phyloP scores from a whole-genome alignment of 768 basidiomycete genomes.

The Boletus reticuloceps region DNA sequence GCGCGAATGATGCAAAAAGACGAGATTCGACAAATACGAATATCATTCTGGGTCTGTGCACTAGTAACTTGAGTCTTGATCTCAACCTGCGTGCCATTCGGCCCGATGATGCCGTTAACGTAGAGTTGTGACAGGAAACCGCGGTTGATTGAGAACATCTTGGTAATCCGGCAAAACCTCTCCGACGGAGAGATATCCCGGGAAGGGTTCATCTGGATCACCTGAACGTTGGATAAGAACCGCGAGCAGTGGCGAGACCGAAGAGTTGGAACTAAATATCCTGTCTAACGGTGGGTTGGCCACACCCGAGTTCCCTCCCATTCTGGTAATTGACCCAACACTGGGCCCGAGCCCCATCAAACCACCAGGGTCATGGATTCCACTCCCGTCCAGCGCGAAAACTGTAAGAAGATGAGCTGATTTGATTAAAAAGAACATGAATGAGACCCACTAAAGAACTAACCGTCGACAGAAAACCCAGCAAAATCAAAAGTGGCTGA shows the following conservation, averaged over 20 bases:
- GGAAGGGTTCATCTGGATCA: slow-evolving; percentile 49
- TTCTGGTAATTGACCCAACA: slow-evolving; percentile 47
- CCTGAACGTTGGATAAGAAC: slow-evolving; percentile 60
- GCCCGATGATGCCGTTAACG: slow-evolving; percentile 57
- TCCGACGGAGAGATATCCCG: slow-evolving; percentile 63
- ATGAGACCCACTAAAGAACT: slow-evolving; percentile 23
- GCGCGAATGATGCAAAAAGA: slow-evolving; percentile 19
- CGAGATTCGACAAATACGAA: not conserved
- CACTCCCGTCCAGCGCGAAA: slow-evolving; percentile 9
- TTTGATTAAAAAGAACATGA: not conserved
- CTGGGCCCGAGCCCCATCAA: slow-evolving; percentile 62
- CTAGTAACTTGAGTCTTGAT: too few relatives aligned
- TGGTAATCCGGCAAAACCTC: slow-evolving; percentile 51
- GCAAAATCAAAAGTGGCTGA: slow-evolving; percentile 30
- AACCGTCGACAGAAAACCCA: slow-evolving; percentile 47
- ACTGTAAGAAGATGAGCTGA: slow-evolving; percentile 16
- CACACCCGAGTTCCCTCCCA: slow-evolving; percentile 29
- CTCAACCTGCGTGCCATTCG: slow-evolving; percentile 50
- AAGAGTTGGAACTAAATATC: slow-evolving; percentile 57
- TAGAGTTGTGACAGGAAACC: slow-evolving; percentile 49
- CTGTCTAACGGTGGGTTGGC: slow-evolving; percentile 61
- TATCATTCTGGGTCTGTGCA: slow-evolving; percentile 39
- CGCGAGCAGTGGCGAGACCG: slow-evolving; percentile 58
- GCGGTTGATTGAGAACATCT: slow-evolving; percentile 48
- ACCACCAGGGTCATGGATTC: slow-evolving; percentile 22